These are phyloP conservation scores for Selenicereus undatus DNA, from an alignment of 148 eudicot species.

Conservation along the genomic window DNA sequence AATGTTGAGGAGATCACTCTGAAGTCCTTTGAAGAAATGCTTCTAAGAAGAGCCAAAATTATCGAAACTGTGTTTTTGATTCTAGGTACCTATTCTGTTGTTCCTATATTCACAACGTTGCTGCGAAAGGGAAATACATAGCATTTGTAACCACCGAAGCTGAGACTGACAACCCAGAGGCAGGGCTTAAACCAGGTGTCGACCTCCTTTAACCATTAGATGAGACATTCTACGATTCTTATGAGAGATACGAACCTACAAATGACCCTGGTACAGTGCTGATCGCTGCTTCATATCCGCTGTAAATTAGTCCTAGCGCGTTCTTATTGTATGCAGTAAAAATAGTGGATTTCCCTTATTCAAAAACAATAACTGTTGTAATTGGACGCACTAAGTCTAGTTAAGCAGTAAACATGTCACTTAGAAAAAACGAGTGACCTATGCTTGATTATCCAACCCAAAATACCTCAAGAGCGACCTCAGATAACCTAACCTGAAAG, in stretches of 20 bases:
- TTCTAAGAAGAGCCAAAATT: no score
- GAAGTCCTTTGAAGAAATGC: neutral
- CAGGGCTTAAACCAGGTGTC: conserved; percentile 79
- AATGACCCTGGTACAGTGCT: conserved; percentile 39
- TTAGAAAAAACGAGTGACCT: no score
- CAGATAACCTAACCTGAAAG: neutral
- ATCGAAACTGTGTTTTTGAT: neutral
- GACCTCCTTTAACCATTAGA: conserved; percentile 90
- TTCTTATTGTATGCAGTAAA: neutral
- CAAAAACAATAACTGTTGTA: neutral
- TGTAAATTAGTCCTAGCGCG: conserved; percentile 36
- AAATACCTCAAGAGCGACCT: neutral
- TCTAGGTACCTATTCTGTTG: conserved; percentile 94
- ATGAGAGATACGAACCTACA: conserved; percentile 77
- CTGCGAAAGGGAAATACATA: conserved; percentile 83
- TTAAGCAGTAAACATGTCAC: no score
- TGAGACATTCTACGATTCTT: conserved; percentile 75
- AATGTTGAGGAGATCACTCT: no score
- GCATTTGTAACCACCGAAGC: conserved; percentile 93
- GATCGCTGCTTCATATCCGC: conserved; percentile 88
- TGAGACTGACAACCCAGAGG: conserved; percentile 84
- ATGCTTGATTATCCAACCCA: neutral
- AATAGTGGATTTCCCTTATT: no score
- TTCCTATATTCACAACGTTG: conserved; percentile 92
- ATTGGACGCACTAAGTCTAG: neutral